These are phyloP conservation scores for Calocera viscosa DNA, from an alignment of 768 basidiomycete species.

Conservation along the genomic window DNA sequence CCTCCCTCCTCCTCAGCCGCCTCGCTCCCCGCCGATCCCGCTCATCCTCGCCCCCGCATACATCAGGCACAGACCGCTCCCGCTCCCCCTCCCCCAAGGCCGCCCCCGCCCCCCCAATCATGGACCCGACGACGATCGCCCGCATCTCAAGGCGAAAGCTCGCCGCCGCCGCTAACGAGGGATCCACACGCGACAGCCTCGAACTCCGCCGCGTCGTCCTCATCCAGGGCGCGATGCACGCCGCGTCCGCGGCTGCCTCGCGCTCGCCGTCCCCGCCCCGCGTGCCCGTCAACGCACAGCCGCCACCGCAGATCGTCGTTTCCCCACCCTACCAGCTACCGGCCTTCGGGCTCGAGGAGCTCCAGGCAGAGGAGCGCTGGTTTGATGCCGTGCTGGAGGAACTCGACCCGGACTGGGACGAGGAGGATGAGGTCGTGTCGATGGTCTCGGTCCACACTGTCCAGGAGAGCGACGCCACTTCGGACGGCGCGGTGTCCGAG, in stretches of 20 bases:
- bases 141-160: background rate
- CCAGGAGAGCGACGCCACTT: background rate
- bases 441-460: background rate
- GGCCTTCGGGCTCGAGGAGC: background rate
- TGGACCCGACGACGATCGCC: constrained; percentile 2
- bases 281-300: background rate
- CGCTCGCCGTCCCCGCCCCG: background rate
- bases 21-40: too few relatives aligned
- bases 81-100: background rate
- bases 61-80: background rate
- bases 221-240: constrained; percentile 7
- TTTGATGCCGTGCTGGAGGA: background rate
- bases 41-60: background rate
- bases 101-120: background rate
- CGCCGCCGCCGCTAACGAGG: background rate
- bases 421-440: background rate
- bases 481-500: background rate
- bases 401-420: background rate
- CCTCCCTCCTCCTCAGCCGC: background rate
- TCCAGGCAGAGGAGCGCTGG: background rate
- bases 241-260: background rate
- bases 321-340: background rate
- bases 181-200: background rate
- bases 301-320: background rate
- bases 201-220: background rate